Evolutionary conservation across 345 rosid species (phyloP).

Genomic region (Mallotus nudiflorus): DNA sequence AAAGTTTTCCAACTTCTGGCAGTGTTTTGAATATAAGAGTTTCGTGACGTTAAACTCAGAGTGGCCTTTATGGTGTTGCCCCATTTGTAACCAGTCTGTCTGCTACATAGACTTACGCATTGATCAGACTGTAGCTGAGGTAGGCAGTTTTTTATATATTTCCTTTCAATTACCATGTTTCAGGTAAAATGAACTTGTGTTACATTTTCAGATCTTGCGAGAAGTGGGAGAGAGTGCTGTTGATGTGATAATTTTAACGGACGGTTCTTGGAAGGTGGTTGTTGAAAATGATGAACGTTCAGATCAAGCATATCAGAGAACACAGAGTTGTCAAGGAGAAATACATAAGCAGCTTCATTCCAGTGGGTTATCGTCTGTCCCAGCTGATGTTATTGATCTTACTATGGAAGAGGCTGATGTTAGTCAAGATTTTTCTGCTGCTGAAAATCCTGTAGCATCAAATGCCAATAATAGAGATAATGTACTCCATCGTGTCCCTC

Average conservation of each 20-base stretch:
- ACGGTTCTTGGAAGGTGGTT: slow-evolving; percentile 22
- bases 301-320: neutral
- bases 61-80: slow-evolving; percentile 19
- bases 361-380: neutral
- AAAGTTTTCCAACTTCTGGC: neutral
- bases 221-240: slow-evolving; percentile 13
- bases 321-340: slow-evolving; percentile 2
- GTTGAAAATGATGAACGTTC: neutral
- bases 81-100: slow-evolving; percentile 11
- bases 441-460: slow-evolving; percentile 1
- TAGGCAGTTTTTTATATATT: neutral
- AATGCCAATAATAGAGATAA: neutral
- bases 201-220: slow-evolving; percentile 1
- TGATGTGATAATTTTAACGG: slow-evolving; percentile 13
- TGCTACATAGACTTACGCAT: slow-evolving; percentile 10
- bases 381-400: slow-evolving; percentile 9
- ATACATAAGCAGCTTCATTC: neutral
- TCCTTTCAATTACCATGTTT: neutral
- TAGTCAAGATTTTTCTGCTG: neutral
- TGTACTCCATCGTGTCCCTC: neutral
- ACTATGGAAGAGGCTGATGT: neutral
- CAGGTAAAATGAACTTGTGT: neutral
- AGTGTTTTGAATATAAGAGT: slow-evolving; percentile 17
- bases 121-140: slow-evolving; percentile 15
- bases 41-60: slow-evolving; percentile 5